Percentiles rank a stretch among this genome's conserved stretches.
Evolutionary conservation across 2,329 filamentous ascomycete genomes (phyloP).

Genomic region (Metarhizium guizhouense): DNA sequence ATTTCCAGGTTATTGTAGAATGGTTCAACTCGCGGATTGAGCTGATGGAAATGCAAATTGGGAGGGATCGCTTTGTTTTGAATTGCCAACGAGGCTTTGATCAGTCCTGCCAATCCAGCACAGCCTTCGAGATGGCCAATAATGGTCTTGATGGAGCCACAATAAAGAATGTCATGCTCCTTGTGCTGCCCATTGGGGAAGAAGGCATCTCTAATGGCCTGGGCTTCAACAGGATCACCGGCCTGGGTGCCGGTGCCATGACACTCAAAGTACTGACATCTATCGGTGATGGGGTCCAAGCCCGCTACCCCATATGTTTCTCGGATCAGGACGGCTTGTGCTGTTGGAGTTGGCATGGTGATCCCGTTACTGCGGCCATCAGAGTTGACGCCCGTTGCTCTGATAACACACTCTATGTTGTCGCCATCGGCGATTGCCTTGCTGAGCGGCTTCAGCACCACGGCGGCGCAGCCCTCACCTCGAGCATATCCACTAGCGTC

Average conservation of each 20-base stretch:
- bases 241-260: conserved; percentile 31
- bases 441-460: conserved; percentile 37
- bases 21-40: conserved; percentile 19
- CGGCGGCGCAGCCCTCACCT: conserved; percentile 38
- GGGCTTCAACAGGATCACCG: conserved; percentile 38
- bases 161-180: background rate
- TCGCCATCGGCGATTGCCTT: conserved; percentile 28
- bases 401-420: conserved; percentile 15
- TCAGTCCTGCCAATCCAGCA: conserved; percentile 16
- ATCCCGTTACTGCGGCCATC: conserved; percentile 13
- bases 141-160: conserved; percentile 18
- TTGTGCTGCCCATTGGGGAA: conserved; percentile 9
- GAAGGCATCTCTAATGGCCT: conserved; percentile 30
- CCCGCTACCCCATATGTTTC: conserved; percentile 28
- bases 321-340: conserved; percentile 30
- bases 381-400: conserved; percentile 14
- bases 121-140: conserved; percentile 19
- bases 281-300: conserved; percentile 21
- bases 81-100: conserved; percentile 11
- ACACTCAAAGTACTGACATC: conserved; percentile 33
- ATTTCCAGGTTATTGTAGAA: conserved; percentile 15
- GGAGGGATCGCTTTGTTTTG: conserved; percentile 16
- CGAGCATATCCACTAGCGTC: conserved; percentile 41
- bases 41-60: conserved; percentile 19
- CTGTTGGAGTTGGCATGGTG: conserved; percentile 24